Evolutionary conservation across 345 rosid species (phyloP).

Genomic region (Citrus medica): DNA sequence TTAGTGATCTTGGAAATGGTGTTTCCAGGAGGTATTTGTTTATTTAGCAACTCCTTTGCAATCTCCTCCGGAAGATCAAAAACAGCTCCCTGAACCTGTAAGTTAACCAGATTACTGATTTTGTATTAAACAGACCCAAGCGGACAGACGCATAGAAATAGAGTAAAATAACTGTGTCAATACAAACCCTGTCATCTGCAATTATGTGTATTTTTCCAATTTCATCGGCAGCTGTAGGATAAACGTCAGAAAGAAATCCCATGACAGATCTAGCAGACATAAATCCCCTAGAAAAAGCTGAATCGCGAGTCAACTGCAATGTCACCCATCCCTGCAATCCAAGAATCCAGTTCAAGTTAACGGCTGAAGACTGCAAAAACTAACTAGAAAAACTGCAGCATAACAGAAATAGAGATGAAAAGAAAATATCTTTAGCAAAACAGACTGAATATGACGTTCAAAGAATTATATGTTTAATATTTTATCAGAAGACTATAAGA

Average conservation of each 20-base stretch:
- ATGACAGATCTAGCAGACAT: slow-evolving; percentile 86
- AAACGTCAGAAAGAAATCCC: slow-evolving; percentile 87
- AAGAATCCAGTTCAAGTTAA: slow-evolving; percentile 11
- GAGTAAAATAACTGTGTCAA: background rate
- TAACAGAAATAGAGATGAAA: background rate
- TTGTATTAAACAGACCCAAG: slow-evolving; percentile 5
- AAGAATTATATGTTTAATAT: background rate
- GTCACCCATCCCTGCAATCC: slow-evolving; percentile 81
- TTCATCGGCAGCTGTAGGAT: slow-evolving; percentile 84
- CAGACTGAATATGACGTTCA: background rate
- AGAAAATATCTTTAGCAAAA: background rate
- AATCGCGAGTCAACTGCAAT: slow-evolving; percentile 79
- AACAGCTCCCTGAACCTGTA: slow-evolving; percentile 93
- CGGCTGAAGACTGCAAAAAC: background rate
- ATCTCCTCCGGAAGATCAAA: slow-evolving; percentile 96
- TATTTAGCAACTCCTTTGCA: slow-evolving; percentile 70
- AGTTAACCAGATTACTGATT: slow-evolving; percentile 17
- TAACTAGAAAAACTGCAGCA: background rate
- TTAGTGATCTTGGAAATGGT: slow-evolving; percentile 64
- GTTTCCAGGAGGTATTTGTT: slow-evolving; percentile 79
- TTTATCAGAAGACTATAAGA: background rate
- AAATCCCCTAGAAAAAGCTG: slow-evolving; percentile 58
- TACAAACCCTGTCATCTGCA: slow-evolving; percentile 82
- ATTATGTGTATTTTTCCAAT: slow-evolving; percentile 81
- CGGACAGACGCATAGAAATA: background rate